Percentiles rank a stretch among this genome's conserved stretches.
Evolutionary conservation across 768 basidiomycete species (phyloP).

Genomic region (Cystofilobasidium bisporidii): DNA sequence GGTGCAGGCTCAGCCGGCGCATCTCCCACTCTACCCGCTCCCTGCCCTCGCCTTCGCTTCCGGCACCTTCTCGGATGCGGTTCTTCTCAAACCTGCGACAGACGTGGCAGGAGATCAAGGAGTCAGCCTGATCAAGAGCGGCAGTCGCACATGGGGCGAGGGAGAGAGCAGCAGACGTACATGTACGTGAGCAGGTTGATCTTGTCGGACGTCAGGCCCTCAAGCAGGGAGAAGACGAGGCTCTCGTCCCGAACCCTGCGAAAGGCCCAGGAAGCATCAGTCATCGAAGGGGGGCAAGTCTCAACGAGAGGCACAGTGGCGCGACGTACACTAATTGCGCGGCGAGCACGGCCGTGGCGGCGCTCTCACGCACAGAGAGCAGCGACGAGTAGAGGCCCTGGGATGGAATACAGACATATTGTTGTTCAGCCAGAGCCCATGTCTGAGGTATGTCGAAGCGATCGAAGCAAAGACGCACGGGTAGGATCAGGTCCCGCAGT

Average conservation of each 20-base stretch:
- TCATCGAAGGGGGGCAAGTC: too few species aligned
- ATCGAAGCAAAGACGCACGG: slow-evolving; percentile 44
- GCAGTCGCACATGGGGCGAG: neutral
- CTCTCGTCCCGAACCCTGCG: slow-evolving; percentile 59
- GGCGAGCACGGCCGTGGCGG: slow-evolving; percentile 70
- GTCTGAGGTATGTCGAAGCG: neutral
- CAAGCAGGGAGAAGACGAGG: slow-evolving; percentile 67
- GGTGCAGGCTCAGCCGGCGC: neutral
- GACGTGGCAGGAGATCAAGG: too few species aligned
- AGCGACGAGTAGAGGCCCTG: neutral
- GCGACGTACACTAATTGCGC: slow-evolving; percentile 56
- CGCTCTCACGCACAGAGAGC: slow-evolving; percentile 66
- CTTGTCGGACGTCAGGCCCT: slow-evolving; percentile 77
- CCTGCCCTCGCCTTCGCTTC: neutral
- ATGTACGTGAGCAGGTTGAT: slow-evolving; percentile 75
- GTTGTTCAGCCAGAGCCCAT: neutral
- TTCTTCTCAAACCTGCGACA: slow-evolving; percentile 8
- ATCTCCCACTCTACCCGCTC: neutral
- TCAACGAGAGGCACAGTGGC: neutral
- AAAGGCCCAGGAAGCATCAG: neutral
- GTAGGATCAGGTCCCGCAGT: slow-evolving; percentile 58
- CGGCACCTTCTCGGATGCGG: neutral
- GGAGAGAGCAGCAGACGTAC: neutral
- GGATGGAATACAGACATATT: neutral
- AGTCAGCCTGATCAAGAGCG: neutral